phyloP scores from a whole-genome alignment of 2,329 filamentous ascomycete species.

The Botrytis hyacinthi region DNA sequence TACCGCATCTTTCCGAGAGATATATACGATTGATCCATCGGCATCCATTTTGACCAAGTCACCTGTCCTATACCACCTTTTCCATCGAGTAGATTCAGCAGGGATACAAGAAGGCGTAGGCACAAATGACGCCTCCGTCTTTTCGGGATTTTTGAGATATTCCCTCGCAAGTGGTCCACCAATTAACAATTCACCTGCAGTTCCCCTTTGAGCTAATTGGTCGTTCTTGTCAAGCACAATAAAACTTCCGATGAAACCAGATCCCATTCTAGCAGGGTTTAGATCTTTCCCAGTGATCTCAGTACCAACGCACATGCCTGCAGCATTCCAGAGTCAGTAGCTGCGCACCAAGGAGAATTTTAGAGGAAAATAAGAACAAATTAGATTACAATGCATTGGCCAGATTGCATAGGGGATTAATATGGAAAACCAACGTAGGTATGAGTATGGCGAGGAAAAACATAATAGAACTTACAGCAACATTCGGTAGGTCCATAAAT shows the following conservation, averaged over 20 bases:
- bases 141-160: conserved; percentile 42
- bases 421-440: not conserved
- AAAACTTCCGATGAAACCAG: conserved; percentile 10
- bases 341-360: not conserved
- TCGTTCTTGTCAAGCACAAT: conserved; percentile 24
- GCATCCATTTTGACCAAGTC: conserved; percentile 55
- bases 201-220: conserved; percentile 35
- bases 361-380: not conserved
- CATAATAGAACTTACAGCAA: not conserved
- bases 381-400: too few relatives aligned
- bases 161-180: conserved; percentile 42
- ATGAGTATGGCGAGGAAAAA: not conserved
- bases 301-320: conserved; percentile 7
- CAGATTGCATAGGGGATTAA: not conserved
- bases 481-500: conserved; percentile 62
- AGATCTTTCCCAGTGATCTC: not conserved
- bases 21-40: conserved; percentile 51
- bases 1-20: conserved; percentile 60
- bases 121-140: conserved; percentile 41
- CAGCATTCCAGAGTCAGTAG: not conserved
- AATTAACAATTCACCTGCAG: conserved; percentile 42
- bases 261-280: not conserved
- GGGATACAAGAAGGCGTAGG: conserved; percentile 49
- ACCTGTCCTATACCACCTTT: conserved; percentile 57
- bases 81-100: conserved; percentile 37